These are phyloP conservation scores for Boletus rubescentipes DNA, from an alignment of 768 basidiomycete genomes.

Conservation along the genomic window DNA sequence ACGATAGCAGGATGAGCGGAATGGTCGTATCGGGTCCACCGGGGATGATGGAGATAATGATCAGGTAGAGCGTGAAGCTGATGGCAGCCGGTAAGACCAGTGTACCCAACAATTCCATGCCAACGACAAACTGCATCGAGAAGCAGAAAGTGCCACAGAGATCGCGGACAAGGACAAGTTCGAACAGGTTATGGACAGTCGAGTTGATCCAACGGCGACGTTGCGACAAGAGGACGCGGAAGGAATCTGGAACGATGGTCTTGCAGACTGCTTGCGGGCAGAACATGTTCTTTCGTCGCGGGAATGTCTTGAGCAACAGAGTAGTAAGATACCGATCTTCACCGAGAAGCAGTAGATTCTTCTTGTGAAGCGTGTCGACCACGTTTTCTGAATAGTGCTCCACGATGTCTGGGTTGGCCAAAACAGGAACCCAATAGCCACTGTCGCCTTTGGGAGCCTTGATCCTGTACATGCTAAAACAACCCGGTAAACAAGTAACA, in stretches of 20 bases:
- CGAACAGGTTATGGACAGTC: conserved; percentile 96
- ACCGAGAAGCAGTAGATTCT: conserved; percentile 94
- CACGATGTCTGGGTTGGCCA: conserved; percentile 98
- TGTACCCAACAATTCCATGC: conserved; percentile 97
- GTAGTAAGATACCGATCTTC: conserved; percentile 99
- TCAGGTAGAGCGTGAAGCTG: conserved; percentile 92
- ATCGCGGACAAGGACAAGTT: conserved; percentile 91
- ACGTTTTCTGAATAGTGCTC: conserved; percentile 99
- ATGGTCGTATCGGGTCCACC: conserved; percentile 76
- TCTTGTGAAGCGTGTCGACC: conserved; percentile 99
- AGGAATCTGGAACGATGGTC: conserved; percentile 97
- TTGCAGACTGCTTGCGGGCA: conserved; percentile 99
- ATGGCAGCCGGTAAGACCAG: conserved; percentile 97
- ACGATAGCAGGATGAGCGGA: conserved; percentile 87
- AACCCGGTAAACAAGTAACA: conserved; percentile 98
- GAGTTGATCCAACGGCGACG: conserved; percentile 99
- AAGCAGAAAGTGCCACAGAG: conserved; percentile 99
- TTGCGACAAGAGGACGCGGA: conserved; percentile 89
- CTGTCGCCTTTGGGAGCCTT: conserved; percentile 96
- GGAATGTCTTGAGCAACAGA: conserved; percentile 98
- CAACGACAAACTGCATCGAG: conserved; percentile 99
- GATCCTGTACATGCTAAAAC: conserved; percentile 99
- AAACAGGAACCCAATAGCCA: conserved; percentile 97
- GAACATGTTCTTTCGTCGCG: conserved; percentile 98
- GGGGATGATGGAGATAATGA: conserved; percentile 85